Evolutionary conservation across 495 filamentous ascomycete genomes (phyloP), one percentile per base, ranked within the genome.

Genomic region (Glarea lozoyensis): DNA sequence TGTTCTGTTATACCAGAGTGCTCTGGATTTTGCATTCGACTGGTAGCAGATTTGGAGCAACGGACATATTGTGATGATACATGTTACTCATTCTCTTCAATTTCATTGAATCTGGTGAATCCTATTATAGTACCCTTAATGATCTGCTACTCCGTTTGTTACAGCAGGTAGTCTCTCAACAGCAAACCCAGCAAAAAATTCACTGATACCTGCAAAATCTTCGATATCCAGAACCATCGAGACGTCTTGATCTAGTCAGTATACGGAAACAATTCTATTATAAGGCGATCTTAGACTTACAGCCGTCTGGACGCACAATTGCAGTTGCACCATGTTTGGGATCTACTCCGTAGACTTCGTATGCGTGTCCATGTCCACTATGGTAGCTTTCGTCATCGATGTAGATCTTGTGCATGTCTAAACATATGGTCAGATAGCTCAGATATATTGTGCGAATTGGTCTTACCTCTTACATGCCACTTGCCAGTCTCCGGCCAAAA

Each of bases 311-410:
- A 4, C 81, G 67, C 19, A 84, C 70, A 43, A 86, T 60, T 2
- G 78, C 65, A 20, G 82, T 32, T 0, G 71, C 73, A 0, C 81
- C 81, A n/a, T 61, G 39, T 4, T 61, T 40, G 0, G 67, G 59
- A 38, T 73, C 64, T 19, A 86, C 62, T 0, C 73, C 79, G 34
- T 81, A 79, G 6, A 64, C 60, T 27, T 81, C 62, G 48, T 86
- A 85, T 2, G 72, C 72, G 22, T 81, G 68, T 0, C 79, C 80
- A 38, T 82, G 76, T n/a, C 70, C 74, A 4, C 66, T 6, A 13
- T 82, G 74, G 58, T 82, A 79, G 55, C 71, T 77, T 41, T 79
- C 72, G 39, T 84, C 81, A 42, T 86, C 81, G 27, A 75, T 71
- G 56, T 70, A 84, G 4, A 76, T 68, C 43, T 82, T 83, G 40